Conservation (phyloP, 768 basidiomycete genomes). For the Pisolithus orientalis region DNA sequence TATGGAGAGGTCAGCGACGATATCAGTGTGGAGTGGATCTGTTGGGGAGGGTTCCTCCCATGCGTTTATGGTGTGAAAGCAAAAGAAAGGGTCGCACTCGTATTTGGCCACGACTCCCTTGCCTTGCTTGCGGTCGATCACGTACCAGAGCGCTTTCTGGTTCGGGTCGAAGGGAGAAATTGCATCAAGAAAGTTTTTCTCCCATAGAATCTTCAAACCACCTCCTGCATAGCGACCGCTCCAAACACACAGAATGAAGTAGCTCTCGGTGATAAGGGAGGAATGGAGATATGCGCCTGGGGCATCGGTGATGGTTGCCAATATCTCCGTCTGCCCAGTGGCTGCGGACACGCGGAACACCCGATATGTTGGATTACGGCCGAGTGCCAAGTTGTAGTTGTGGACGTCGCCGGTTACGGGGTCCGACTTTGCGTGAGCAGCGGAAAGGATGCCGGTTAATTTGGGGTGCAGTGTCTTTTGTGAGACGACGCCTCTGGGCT, state of each 20-base stretch:
- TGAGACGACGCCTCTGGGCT: slow-evolving; percentile 24
- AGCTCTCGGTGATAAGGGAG: slow-evolving; percentile 31
- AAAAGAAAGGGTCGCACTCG: slow-evolving; percentile 32
- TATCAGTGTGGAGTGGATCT: slow-evolving; percentile 22
- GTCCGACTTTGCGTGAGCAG: slow-evolving; percentile 34
- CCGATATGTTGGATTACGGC: slow-evolving; percentile 20
- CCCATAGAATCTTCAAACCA: slow-evolving; percentile 22
- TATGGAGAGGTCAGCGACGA: slow-evolving; percentile 31
- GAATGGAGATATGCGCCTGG: slow-evolving; percentile 34
- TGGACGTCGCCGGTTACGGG: slow-evolving; percentile 29
- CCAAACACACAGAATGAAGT: slow-evolving; percentile 33
- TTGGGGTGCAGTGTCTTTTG: slow-evolving; percentile 28
- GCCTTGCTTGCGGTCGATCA: slow-evolving; percentile 30
- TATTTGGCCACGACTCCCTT: slow-evolving; percentile 33
- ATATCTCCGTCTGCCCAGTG: slow-evolving; percentile 26
- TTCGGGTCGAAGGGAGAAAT: slow-evolving; percentile 27
- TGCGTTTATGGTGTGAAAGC: slow-evolving; percentile 35
- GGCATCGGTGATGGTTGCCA: slow-evolving; percentile 32
- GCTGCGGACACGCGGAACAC: slow-evolving; percentile 31
- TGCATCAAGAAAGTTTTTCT: slow-evolving; percentile 27
- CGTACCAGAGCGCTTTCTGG: slow-evolving; percentile 28
- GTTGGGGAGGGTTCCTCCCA: slow-evolving; percentile 25
- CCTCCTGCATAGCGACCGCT: slow-evolving; percentile 25
- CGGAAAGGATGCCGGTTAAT: slow-evolving; percentile 28
- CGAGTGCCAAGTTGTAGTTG: slow-evolving; percentile 30